Evolutionary conservation across 2,329 filamentous ascomycete genomes (phyloP), one percentile per base, ranked within the genome.

Genomic region (Botryotinia globosa): DNA sequence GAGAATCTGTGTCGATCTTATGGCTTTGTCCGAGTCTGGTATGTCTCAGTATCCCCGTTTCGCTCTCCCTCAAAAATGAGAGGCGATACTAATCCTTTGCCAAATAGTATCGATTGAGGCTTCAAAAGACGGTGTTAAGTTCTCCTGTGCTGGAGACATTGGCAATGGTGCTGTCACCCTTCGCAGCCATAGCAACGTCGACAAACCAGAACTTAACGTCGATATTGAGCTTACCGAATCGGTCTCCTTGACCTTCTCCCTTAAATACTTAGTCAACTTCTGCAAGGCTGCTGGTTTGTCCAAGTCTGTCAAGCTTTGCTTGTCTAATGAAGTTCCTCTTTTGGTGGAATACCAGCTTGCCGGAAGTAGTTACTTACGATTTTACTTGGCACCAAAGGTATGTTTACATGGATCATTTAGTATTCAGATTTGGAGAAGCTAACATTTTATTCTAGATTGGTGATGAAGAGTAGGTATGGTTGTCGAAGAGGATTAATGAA

Each of bases 211-310:
- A 16, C 86, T 91, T 81, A 93, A 94, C 81, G 92, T 98, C 79
- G 89, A 93, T 77, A 98, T 99, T 82, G 90, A 94, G 81, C 90
- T 99, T 75, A 92, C 90, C 56, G 97, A 99, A 85, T 94, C 96
- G 69, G 96, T 99, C 74, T 88, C 93, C 51, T 89, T 99, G 76
- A 98, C 95, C 67, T 99, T 99, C 86, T 98, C 96, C 48, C 92
- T 99, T 80, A 99, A 99, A 86, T 99, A 99, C 85, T 91, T 99
- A 4, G 93, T 97, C 87, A 98, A 98, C 89, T 99, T 99, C 87
- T 98, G 96, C 92, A 99, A 99, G 87, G 97, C 97, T 48, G 92
- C 94, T 76, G 91, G 90, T 70, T 87, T 99, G 74, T 95, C 94
- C 56, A 85, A 83, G 78, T 87, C 88, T 77, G 97, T 99, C 83